These are phyloP conservation scores for Henckelia pumila DNA, from an alignment of 257 asterid species.

Conservation along the genomic window DNA sequence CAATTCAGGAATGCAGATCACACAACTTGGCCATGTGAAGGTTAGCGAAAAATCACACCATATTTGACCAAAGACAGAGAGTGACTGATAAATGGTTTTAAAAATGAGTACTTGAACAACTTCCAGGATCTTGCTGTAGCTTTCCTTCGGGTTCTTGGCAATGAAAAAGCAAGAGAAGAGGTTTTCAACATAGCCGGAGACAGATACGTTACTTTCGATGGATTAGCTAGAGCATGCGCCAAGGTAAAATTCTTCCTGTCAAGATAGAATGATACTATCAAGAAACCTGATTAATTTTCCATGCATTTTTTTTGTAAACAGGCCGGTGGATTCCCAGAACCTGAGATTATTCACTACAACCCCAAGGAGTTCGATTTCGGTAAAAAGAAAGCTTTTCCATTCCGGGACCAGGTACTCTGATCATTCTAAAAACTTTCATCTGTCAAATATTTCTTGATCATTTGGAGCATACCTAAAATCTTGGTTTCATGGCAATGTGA, in stretches of 20 bases:
- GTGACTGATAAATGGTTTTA: too few relatives aligned
- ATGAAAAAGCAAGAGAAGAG: constrained; percentile 83
- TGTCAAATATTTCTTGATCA: neutral
- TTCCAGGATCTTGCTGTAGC: constrained; percentile 87
- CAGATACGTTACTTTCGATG: constrained; percentile 90
- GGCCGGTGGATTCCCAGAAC: constrained; percentile 99
- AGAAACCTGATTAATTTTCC: neutral
- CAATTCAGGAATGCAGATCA: constrained; percentile 79
- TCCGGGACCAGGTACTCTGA: constrained; percentile 81
- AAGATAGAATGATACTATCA: neutral
- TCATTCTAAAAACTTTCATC: neutral
- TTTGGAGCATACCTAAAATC: neutral
- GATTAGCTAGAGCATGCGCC: constrained; percentile 94
- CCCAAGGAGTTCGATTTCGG: constrained; percentile 97
- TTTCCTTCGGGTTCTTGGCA: constrained; percentile 82
- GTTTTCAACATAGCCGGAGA: constrained; percentile 94
- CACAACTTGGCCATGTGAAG: constrained; percentile 99
- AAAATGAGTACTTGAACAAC: neutral
- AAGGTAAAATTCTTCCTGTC: constrained; percentile 44
- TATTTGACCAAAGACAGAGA: neutral
- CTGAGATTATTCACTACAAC: constrained; percentile 88
- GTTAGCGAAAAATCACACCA: constrained; percentile 30
- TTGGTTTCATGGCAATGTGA: constrained; percentile 9
- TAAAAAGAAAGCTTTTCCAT: constrained; percentile 92
- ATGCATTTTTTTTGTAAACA: constrained; percentile 25